Evolutionary conservation across 257 asterid species (phyloP), one percentile per base, ranked within the genome.

Genomic region (Henckelia pumila): DNA sequence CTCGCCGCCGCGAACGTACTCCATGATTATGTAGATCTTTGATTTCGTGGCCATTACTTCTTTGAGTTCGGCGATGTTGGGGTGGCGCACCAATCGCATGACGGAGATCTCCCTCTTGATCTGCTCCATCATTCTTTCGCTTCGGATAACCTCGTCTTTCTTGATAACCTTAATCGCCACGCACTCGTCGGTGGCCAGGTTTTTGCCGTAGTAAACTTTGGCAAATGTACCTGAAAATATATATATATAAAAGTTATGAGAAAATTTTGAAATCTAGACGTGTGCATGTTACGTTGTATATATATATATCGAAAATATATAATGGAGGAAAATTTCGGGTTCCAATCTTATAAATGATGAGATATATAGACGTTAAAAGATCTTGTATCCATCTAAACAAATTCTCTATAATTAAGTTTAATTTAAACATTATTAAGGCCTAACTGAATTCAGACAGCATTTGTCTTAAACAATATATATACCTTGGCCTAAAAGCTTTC

Each of bases 11-110:
- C 66, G 56, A 1, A 79, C 83, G 21, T 66, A 72, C 53, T 81
- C 83, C 81, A 81, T 81, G 25, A 81, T 81, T 32, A 81, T 7
- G 80, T 29, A 81, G 50, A 81, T 81, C 29, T 78, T 81, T 5
- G 83, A 63, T 20, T 70, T 73, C 0, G 86, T 78, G 10, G 86
- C 84, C 84, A 79, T 66, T 37, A 82, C 84, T 70, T 82, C 86
- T 59, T 71, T 78, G 33, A 82, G 77, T 67, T 79, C 80, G 7
- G 76, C 80, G 29, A 82, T 55, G 74, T 82, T 76, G 5, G 82
- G 86, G 47, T 82, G 86, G 62, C 84, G 82, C 4, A 82, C 86
- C 10, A 75, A 77, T 49, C 86, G 82, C 84, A 79, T 82, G 55
- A 82, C 73, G 1, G 86, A 72, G 59, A 81, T 81, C 49, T 81